phyloP scores from a whole-genome alignment of 768 basidiomycete genomes.

The Fibroporia radiculosa region DNA sequence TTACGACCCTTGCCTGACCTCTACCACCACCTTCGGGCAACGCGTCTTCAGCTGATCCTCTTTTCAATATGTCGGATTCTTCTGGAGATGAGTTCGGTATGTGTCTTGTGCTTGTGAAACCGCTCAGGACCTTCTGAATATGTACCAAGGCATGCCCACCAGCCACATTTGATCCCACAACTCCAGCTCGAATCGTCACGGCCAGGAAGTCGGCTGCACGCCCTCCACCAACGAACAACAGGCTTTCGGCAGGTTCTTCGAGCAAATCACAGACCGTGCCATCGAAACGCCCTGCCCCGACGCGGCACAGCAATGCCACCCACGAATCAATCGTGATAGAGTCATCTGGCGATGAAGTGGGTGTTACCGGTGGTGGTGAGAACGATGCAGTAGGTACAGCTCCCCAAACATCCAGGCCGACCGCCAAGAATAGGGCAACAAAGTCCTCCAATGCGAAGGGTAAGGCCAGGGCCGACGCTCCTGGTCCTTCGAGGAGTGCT shows the following conservation, averaged over 20 bases:
- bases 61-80: slow-evolving; percentile 14
- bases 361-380: background rate
- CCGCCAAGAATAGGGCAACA: slow-evolving; percentile 14
- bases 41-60: too few relatives aligned
- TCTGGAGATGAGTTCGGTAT: slow-evolving; percentile 21
- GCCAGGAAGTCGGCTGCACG: slow-evolving; percentile 16
- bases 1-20: too few relatives aligned
- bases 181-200: slow-evolving; percentile 15
- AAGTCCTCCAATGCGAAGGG: slow-evolving; percentile 28
- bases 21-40: too few relatives aligned
- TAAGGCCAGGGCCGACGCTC: slow-evolving; percentile 15
- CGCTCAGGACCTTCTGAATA: slow-evolving; percentile 10
- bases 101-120: background rate
- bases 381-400: slow-evolving; percentile 7
- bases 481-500: background rate
- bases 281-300: slow-evolving; percentile 10
- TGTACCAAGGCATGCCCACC: background rate
- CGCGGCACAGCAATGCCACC: slow-evolving; percentile 4
- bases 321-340: slow-evolving; percentile 1
- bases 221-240: slow-evolving; percentile 9
- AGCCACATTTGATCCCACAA: slow-evolving; percentile 24
- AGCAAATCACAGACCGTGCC: slow-evolving; percentile 10
- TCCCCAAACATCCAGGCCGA: slow-evolving; percentile 4
- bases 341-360: slow-evolving; percentile 3
- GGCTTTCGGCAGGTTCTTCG: slow-evolving; percentile 18